A percentile compares a stretch with the other conserved stretches of the same genome.
Conservation (phyloP, 495 filamentous ascomycete species). For the Darksidea phi region DNA sequence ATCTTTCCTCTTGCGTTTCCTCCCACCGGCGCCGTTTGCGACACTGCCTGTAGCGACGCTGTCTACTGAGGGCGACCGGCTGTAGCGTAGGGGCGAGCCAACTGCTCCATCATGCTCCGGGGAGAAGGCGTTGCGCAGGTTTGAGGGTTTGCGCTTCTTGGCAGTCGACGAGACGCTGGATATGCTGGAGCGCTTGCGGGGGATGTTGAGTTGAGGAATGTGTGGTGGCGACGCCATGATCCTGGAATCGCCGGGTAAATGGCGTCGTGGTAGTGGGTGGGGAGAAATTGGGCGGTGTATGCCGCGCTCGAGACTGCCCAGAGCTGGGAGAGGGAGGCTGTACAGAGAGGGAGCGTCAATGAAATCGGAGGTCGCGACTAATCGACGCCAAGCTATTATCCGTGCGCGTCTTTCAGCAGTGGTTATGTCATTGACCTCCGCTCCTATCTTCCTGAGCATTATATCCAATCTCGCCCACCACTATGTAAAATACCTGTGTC, state of each 20-base stretch:
- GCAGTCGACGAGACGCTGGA: constrained; percentile 40
- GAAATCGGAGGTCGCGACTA: background rate
- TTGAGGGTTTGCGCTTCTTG: constrained; percentile 62
- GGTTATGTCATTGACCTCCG: constrained; percentile 17
- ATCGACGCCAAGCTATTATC: background rate
- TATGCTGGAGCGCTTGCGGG: constrained; percentile 60
- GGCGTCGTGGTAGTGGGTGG: too few relatives aligned
- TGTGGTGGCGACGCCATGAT: constrained; percentile 65
- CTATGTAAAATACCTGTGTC: background rate
- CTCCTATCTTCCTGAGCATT: constrained; percentile 11
- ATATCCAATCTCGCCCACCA: background rate
- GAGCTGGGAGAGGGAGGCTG: constrained; percentile 1
- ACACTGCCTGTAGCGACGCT: constrained; percentile 62
- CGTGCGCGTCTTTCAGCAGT: background rate
- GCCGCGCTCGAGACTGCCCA: background rate
- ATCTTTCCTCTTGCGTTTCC: constrained; percentile 55
- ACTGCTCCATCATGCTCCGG: constrained; percentile 50
- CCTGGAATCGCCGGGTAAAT: too few relatives aligned
- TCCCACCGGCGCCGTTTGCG: constrained; percentile 46
- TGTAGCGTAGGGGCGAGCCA: constrained; percentile 45
- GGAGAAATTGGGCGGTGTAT: too few relatives aligned
- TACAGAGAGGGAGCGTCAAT: too few relatives aligned
- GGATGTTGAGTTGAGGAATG: constrained; percentile 52
- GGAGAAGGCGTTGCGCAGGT: constrained; percentile 85
- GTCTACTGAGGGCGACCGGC: constrained; percentile 65